Base-by-base conservation (phyloP, 2,329 filamentous ascomycete species). In the Rhytidhysteron rufulum region DNA sequence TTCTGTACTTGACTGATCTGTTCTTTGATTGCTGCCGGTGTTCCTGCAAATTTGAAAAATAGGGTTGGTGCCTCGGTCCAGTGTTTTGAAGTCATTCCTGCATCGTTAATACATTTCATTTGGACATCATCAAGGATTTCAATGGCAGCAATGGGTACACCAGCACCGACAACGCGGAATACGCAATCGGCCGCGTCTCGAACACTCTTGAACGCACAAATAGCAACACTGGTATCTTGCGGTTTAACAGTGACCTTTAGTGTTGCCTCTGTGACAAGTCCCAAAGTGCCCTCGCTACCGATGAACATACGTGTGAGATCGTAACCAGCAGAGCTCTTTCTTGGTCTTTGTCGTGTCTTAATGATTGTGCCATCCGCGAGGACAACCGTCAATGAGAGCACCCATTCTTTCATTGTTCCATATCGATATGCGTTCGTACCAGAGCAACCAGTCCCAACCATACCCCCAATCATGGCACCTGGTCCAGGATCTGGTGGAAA, bases 381-480 rank as follows among this genome's bases (percentile, higher is more conserved):
- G 9, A 95, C 89, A 4, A 95, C 87, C 0, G 89, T 95, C 50
- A 95, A 68, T 39, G 80, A 85, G 17, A 95, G 70, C 10, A 95
- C 90, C 89, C 89, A 95, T 61, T 95, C 89, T 47, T 87, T 83
- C 88, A 95, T 95, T 2, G 89, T 95, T 47, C 89, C 90, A 63
- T 95, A 95, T 42, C 89, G 78, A 70, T 94, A 95, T 13, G 89
- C 84, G 62, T 95, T 95, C 11, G 89, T 95, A 43, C 89, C 89
- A 13, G 63, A 81, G 65, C 83, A 87, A 39, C 83, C 83, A 1
- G 85, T 89, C 17, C 84, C 85, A 24, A 89, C 80, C 85, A 89
- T 89, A 40, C 89, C 89, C 42, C 89, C 89, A 54, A 96, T 95
- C 83, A 88, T 88, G 45, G 89, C 89, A 15, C 89, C 88, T 38